These are phyloP conservation scores for Tetragonia tetragonoides DNA, from an alignment of 148 eudicot species.

Conservation along the genomic window DNA sequence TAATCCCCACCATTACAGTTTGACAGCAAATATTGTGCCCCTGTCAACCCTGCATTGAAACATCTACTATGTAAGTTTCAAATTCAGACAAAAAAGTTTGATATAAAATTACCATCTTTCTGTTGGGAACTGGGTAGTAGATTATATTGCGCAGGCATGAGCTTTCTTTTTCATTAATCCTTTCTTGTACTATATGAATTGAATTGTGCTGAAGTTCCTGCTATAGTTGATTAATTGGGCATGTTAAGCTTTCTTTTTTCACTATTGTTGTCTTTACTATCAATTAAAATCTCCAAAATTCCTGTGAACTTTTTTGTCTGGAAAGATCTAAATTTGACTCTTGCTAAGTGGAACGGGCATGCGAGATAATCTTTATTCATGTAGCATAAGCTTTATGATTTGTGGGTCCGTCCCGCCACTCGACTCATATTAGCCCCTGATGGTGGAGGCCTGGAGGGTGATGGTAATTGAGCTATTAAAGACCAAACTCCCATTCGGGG, in stretches of 20 bases:
- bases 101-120: slow-evolving; percentile 20
- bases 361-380: slow-evolving; percentile 13
- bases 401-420: slow-evolving; percentile 8
- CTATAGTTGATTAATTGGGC: not conserved
- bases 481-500: not conserved
- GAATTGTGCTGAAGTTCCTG: slow-evolving; percentile 1
- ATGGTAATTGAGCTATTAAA: slow-evolving; percentile 8
- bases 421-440: slow-evolving; percentile 7
- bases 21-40: slow-evolving; percentile 33
- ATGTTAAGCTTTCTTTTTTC: not conserved
- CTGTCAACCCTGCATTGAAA: slow-evolving; percentile 14
- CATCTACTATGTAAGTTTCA: slow-evolving; percentile 7
- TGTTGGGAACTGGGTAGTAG: not conserved
- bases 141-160: not conserved
- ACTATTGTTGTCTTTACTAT: slow-evolving; percentile 1
- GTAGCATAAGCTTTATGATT: slow-evolving; percentile 10
- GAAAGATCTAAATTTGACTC: slow-evolving; percentile 18
- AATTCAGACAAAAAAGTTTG: slow-evolving; percentile 10
- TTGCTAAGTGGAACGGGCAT: slow-evolving; percentile 19
- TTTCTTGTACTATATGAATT: not conserved
- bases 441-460: slow-evolving; percentile 8
- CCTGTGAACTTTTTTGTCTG: not conserved
- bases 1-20: slow-evolving; percentile 16
- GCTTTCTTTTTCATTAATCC: slow-evolving; percentile 8
- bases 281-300: slow-evolving; percentile 7